These are phyloP conservation scores for Aureobasidium lini DNA, from an alignment of 2,329 filamentous ascomycete species.

Conservation along the genomic window DNA sequence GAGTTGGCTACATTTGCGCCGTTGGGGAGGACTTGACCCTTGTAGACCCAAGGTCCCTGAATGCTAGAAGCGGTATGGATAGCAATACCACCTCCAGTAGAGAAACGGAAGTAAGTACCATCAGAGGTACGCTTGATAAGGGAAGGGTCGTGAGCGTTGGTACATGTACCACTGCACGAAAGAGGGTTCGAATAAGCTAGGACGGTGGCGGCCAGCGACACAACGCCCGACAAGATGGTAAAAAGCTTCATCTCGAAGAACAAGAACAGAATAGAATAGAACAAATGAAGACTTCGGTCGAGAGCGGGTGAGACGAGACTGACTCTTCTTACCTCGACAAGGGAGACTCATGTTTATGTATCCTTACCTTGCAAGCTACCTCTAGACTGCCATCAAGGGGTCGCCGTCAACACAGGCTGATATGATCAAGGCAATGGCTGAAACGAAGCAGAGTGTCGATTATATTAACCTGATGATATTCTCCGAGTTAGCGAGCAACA, in stretches of 20 bases:
- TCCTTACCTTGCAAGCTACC: not conserved
- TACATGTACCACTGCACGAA: constrained; percentile 35
- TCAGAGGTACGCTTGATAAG: constrained; percentile 41
- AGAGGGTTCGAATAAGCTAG: constrained; percentile 34
- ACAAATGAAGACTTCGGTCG: not conserved
- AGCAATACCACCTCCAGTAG: constrained; percentile 43
- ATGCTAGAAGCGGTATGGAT: constrained; percentile 42
- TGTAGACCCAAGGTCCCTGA: constrained; percentile 44
- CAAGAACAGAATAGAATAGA: not conserved
- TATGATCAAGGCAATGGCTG: not conserved
- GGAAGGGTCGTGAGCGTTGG: constrained; percentile 42
- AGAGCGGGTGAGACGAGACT: constrained; percentile 3
- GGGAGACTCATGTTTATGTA: constrained; percentile 3
- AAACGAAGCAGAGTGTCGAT: constrained; percentile 3
- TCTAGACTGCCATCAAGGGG: not conserved
- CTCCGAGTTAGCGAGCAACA: not conserved
- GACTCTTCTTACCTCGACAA: not conserved
- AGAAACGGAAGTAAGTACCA: constrained; percentile 47
- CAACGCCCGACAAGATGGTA: not conserved
- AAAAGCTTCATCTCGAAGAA: constrained; percentile 8
- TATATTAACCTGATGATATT: constrained; percentile 9
- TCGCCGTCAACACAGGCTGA: not conserved
- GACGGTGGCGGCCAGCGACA: constrained; percentile 15
- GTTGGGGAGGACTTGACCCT: constrained; percentile 39
- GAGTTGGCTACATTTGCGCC: constrained; percentile 39